Base-by-base conservation (phyloP, 805 yeast genomes). In the Suhomyces pyralidae region DNA sequence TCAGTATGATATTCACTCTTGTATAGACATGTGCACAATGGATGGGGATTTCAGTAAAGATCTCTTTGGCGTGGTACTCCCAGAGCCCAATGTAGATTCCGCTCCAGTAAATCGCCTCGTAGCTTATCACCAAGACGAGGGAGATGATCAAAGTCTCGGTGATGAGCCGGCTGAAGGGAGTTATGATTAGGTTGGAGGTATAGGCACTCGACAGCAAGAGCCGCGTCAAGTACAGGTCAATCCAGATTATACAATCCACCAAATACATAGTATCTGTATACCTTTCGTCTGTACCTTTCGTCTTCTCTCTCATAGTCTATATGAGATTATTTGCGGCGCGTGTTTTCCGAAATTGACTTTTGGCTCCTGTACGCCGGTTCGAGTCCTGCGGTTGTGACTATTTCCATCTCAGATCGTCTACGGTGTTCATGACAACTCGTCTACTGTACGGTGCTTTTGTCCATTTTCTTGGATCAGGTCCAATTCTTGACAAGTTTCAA, bases 21-120 rank as follows among this genome's bases (percentile, higher is more conserved):
- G 83, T 79, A 55, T 82, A 82, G 0, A 86, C 74, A 66, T 87
- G 90, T 0, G 94, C 91, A 68, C 91, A 87, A 64, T 86, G 93
- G 7, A 85, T 84, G 0, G 93, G 94, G 24, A 82, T 79, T 45
- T 86, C 88, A n/a, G 78, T 76, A 63, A 86, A 86, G 24, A 82
- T 80, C 51, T 85, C 87, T 57, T 81, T 78, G 14, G 82, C 82
- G 51, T 79, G 79, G 55, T 78, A 70, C 26, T 78, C 78, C 84
- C 83, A 80, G 5, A 71, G 54, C 1, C 66, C 66, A 6, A 77
- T 59, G 53, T 66, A 66, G 2, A 78, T 68, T 0, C 83, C 83
- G 26, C 71, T 53, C 68, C 76, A 69, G 62, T 77, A 76, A 12
- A 77, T 55, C 1, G 63, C 53, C 50, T 80, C 80, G 57, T 78